Conservation (phyloP, 495 filamentous ascomycete species). For the Tuber indicum region DNA sequence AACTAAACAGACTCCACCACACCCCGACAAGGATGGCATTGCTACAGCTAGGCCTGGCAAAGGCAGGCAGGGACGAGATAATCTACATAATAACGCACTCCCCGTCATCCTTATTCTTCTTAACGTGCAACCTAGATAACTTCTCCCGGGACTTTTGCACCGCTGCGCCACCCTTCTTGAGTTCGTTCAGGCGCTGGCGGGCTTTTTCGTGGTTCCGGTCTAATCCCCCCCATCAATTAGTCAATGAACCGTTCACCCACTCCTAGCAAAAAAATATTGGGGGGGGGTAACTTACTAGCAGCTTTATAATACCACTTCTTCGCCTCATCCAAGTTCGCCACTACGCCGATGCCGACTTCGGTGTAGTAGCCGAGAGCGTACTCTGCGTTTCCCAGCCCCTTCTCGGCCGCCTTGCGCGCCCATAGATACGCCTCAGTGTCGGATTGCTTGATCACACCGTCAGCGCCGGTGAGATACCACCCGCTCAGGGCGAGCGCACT, state of each 20-base stretch:
- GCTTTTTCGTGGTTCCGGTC: conserved; percentile 93
- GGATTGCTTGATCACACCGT: conserved; percentile 80
- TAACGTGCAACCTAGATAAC: conserved; percentile 72
- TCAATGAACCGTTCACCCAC: conserved; percentile 6
- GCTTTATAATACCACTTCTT: conserved; percentile 98
- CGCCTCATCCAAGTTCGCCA: conserved; percentile 81
- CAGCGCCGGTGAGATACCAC: conserved; percentile 91
- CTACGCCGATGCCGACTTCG: conserved; percentile 86
- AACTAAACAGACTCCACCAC: not conserved
- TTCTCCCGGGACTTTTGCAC: conserved; percentile 61
- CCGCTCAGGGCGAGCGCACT: conserved; percentile 85
- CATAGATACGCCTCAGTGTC: conserved; percentile 96
- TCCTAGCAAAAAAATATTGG: conserved; percentile 8
- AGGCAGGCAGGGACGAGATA: not conserved
- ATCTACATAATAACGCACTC: conserved; percentile 78
- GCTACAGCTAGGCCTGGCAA: not conserved
- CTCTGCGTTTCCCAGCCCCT: conserved; percentile 81
- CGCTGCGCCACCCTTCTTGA: conserved; percentile 68
- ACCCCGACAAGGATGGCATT: not conserved
- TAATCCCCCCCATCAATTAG: conserved; percentile 40
- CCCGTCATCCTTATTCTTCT: conserved; percentile 75
- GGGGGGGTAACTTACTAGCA: conserved; percentile 62
- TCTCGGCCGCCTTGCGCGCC: conserved; percentile 84
- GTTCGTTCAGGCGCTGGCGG: conserved; percentile 80
- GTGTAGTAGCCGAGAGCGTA: conserved; percentile 98